Conservation (phyloP, 2,329 filamentous ascomycete genomes). For the Westerdykella sp. region DNA sequence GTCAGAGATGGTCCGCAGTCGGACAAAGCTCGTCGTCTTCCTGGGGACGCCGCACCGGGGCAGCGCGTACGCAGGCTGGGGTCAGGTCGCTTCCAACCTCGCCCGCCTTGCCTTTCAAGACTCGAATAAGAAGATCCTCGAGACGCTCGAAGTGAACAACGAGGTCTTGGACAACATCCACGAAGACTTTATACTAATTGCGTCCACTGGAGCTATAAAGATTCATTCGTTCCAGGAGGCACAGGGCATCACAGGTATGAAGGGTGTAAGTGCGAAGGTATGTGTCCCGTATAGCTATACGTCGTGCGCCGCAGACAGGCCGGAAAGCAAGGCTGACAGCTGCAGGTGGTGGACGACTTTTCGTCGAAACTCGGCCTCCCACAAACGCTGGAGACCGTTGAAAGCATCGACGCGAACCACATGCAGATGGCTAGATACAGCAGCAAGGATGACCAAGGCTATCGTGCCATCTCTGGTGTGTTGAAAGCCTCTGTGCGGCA, state of each 20-base stretch:
- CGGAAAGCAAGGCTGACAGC: slow-evolving; percentile 7
- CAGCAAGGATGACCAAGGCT: slow-evolving; percentile 23
- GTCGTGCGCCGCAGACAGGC: slow-evolving; percentile 2
- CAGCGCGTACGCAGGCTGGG: slow-evolving; percentile 29
- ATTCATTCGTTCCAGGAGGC: slow-evolving; percentile 39
- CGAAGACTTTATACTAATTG: slow-evolving; percentile 29
- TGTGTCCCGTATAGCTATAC: slow-evolving; percentile 2
- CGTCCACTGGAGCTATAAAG: slow-evolving; percentile 18
- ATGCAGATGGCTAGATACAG: slow-evolving; percentile 35
- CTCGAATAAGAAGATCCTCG: slow-evolving; percentile 30
- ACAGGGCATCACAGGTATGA: slow-evolving; percentile 25
- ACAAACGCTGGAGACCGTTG: slow-evolving; percentile 29
- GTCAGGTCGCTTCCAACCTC: slow-evolving; percentile 30
- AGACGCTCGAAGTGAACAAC: slow-evolving; percentile 28
- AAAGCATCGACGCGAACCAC: slow-evolving; percentile 39
- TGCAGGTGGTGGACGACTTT: slow-evolving; percentile 36
- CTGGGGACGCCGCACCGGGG: slow-evolving; percentile 40
- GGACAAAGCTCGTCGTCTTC: slow-evolving; percentile 35
- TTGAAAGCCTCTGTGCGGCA: slow-evolving; percentile 19
- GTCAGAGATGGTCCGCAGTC: slow-evolving; percentile 19
- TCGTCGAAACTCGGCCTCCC: slow-evolving; percentile 39
- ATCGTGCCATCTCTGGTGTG: slow-evolving; percentile 25
- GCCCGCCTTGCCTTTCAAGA: slow-evolving; percentile 30
- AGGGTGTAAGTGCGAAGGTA: slow-evolving; percentile 32
- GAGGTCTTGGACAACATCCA: slow-evolving; percentile 39